Conservation (phyloP, 1,284 basidiomycete genomes). For the Amylostereum areolatum region DNA sequence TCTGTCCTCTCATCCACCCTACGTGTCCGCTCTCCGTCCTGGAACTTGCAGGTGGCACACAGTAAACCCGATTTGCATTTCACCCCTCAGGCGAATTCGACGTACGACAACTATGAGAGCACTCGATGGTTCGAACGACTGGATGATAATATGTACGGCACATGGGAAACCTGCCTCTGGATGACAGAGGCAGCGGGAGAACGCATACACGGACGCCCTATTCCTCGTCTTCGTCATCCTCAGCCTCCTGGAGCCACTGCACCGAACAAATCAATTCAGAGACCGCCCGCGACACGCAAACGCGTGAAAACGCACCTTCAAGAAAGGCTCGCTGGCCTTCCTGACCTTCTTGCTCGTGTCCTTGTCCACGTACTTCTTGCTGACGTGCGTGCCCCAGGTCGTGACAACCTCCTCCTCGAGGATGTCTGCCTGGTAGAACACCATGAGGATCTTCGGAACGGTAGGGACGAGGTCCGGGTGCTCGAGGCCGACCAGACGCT, state of each 20-base stretch:
- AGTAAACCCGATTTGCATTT: too few species aligned
- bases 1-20: too few species aligned
- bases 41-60: too few species aligned
- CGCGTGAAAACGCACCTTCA: constrained; percentile 48
- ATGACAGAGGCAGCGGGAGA: neutral
- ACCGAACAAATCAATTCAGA: constrained; percentile 3
- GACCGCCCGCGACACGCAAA: neutral
- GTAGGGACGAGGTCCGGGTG: constrained; percentile 60
- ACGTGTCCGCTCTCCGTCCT: too few species aligned
- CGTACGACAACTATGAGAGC: too few species aligned
- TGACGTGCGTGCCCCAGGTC: constrained; percentile 96
- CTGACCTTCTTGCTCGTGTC: constrained; percentile 94
- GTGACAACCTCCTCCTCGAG: constrained; percentile 89
- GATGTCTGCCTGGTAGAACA: constrained; percentile 88
- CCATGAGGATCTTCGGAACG: constrained; percentile 94
- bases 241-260: constrained; percentile 48
- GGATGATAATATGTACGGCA: too few species aligned
- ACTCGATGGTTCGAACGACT: too few species aligned
- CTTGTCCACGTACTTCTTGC: constrained; percentile 97
- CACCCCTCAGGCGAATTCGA: too few species aligned
- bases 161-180: neutral
- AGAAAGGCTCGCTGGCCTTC: constrained; percentile 92
- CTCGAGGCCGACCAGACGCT: constrained; percentile 72
- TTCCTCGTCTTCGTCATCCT: constrained; percentile 36
- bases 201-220: constrained; percentile 14